A percentile compares a stretch with the other conserved stretches of the same genome.
These are phyloP conservation scores for Globisporangium apiculatum DNA, from an alignment of 352 stramenopile species.

Conservation along the genomic window DNA sequence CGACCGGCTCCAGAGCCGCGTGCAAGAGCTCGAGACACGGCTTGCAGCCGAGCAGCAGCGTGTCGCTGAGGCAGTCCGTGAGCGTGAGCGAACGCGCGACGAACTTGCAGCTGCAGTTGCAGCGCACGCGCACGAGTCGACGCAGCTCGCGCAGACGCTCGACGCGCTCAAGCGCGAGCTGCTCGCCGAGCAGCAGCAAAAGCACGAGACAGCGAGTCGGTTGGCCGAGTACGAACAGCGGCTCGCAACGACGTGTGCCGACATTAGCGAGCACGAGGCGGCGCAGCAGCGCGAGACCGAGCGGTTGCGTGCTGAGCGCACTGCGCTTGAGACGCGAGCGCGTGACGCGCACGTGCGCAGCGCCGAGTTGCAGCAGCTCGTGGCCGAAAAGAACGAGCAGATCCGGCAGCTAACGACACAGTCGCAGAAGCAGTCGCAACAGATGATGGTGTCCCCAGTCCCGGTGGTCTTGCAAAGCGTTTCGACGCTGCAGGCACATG, in stretches of 20 bases:
- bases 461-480: too few relatives aligned
- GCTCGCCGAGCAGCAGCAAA: slow-evolving; percentile 36
- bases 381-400: slow-evolving; percentile 67
- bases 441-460: too few relatives aligned
- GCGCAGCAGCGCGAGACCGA: slow-evolving; percentile 50
- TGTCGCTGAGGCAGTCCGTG: slow-evolving; percentile 6
- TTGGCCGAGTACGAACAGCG: slow-evolving; percentile 69
- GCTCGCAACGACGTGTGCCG: slow-evolving; percentile 60
- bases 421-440: slow-evolving; percentile 10
- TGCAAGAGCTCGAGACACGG: slow-evolving; percentile 24
- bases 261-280: slow-evolving; percentile 66
- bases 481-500: neutral
- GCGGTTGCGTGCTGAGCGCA: slow-evolving; percentile 27
- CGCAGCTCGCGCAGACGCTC: slow-evolving; percentile 20
- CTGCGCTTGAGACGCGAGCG: slow-evolving; percentile 25
- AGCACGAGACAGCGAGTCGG: slow-evolving; percentile 55
- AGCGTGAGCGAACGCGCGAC: slow-evolving; percentile 11
- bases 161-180: slow-evolving; percentile 25
- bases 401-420: slow-evolving; percentile 28
- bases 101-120: slow-evolving; percentile 11
- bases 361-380: slow-evolving; percentile 38
- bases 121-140: slow-evolving; percentile 16
- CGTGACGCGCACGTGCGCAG: slow-evolving; percentile 49
- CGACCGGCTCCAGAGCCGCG: slow-evolving; percentile 15
- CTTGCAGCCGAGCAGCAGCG: slow-evolving; percentile 17